A percentile compares a stretch with the other conserved stretches of the same genome.
phyloP scores from a whole-genome alignment of 78 protist species.

The Dictyostelium firmibasis region DNA sequence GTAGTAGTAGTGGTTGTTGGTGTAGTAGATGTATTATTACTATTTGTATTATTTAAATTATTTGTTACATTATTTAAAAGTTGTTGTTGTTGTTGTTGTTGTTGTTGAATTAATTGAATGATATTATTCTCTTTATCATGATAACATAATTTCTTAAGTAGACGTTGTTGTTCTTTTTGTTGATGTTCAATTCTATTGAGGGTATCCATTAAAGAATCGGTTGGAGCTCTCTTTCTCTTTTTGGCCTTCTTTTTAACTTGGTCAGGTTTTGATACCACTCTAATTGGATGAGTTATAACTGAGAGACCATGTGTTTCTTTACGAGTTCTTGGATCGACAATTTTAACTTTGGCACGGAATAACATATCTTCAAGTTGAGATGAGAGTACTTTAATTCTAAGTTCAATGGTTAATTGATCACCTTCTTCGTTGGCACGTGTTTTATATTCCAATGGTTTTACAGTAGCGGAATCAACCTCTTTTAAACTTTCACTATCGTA shows the following conservation, averaged over 20 bases:
- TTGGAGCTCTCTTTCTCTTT: slow-evolving; percentile 83
- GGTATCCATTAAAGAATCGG: slow-evolving; percentile 75
- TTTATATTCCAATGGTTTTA: slow-evolving; percentile 80
- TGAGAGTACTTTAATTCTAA: slow-evolving; percentile 70
- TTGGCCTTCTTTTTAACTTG: slow-evolving; percentile 81
- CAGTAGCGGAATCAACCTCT: slow-evolving; percentile 77
- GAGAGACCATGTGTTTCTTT: slow-evolving; percentile 60
- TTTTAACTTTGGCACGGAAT: slow-evolving; percentile 61
- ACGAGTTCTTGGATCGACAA: slow-evolving; percentile 66
- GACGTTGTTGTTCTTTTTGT: slow-evolving; percentile 76
- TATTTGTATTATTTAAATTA: neutral
- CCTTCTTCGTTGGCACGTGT: slow-evolving; percentile 75
- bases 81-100: slow-evolving; percentile 2
- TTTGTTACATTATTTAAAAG: neutral
- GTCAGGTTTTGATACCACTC: slow-evolving; percentile 81
- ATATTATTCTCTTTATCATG: slow-evolving; percentile 59
- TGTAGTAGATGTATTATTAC: neutral
- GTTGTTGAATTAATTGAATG: neutral
- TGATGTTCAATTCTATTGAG: slow-evolving; percentile 70
- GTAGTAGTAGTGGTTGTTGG: neutral
- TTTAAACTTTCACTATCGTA: slow-evolving; percentile 70
- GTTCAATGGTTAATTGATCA: slow-evolving; percentile 64
- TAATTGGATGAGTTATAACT: slow-evolving; percentile 63
- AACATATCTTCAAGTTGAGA: slow-evolving; percentile 78
- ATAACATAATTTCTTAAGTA: slow-evolving; percentile 37